phyloP scores from a whole-genome alignment of 345 rosid genomes.

The Erucastrum elatum region DNA sequence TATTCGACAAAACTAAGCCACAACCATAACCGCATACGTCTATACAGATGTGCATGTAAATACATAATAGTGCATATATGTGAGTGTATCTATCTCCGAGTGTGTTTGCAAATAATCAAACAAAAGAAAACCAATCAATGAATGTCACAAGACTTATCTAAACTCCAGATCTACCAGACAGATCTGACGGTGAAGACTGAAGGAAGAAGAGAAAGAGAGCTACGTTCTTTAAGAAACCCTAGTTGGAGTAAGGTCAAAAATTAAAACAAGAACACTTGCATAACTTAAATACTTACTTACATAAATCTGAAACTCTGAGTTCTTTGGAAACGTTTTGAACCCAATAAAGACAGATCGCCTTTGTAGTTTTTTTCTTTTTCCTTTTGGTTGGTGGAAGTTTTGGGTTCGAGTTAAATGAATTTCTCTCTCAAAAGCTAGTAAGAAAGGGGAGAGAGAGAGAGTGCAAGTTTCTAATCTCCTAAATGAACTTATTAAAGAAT shows the following conservation, averaged over 20 bases:
- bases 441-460: constrained; percentile 14
- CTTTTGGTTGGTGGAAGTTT: constrained; percentile 35
- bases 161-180: constrained; percentile 31
- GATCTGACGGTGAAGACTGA: constrained; percentile 30
- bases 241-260: not conserved
- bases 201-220: not conserved
- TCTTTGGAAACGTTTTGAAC: constrained; percentile 14
- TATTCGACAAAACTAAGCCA: not conserved
- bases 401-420: constrained; percentile 32
- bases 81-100: not conserved
- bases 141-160: not conserved
- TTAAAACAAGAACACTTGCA: constrained; percentile 8
- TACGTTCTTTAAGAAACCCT: constrained; percentile 32
- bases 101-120: not conserved
- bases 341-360: constrained; percentile 38
- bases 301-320: constrained; percentile 24
- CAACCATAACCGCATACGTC: not conserved
- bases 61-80: not conserved
- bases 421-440: constrained; percentile 36
- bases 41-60: not conserved
- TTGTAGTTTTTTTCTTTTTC: constrained; percentile 12
- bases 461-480: constrained; percentile 22
- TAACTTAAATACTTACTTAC: constrained; percentile 26
- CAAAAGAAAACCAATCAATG: not conserved
- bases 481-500: constrained; percentile 38